Conservation (phyloP, 2,329 filamentous ascomycete genomes). For the Fusarium compactum region DNA sequence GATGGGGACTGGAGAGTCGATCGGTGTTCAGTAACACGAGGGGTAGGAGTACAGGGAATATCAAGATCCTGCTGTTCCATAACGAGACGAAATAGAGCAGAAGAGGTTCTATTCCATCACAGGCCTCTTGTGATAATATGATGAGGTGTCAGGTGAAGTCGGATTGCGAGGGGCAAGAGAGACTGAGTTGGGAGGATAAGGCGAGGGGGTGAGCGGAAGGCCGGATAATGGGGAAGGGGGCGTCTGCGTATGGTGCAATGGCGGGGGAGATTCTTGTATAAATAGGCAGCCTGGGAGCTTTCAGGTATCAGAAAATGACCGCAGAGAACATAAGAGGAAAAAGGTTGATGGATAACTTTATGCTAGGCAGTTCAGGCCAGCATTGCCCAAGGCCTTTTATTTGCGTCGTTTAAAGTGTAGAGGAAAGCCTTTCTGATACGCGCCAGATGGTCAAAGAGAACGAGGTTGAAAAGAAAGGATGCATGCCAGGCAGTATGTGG, state of each 20-base stretch:
- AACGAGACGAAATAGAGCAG: slow-evolving; percentile 56
- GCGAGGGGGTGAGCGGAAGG: slow-evolving; percentile 47
- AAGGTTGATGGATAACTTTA: background rate
- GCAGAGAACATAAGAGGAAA: background rate
- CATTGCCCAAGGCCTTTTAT: background rate
- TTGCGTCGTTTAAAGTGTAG: background rate
- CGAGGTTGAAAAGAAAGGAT: slow-evolving; percentile 7
- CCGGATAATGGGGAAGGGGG: slow-evolving; percentile 44
- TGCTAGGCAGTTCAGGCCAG: background rate
- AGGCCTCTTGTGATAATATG: slow-evolving; percentile 41
- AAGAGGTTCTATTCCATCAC: slow-evolving; percentile 45
- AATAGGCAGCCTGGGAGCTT: background rate
- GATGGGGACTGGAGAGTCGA: slow-evolving; percentile 40
- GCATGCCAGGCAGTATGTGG: slow-evolving; percentile 16
- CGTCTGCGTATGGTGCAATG: slow-evolving; percentile 35
- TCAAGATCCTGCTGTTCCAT: slow-evolving; percentile 63
- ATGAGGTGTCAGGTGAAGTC: slow-evolving; percentile 40
- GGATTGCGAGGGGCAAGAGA: slow-evolving; percentile 44
- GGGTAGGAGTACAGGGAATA: slow-evolving; percentile 46
- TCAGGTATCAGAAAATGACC: background rate
- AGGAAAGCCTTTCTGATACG: background rate
- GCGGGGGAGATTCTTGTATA: slow-evolving; percentile 25
- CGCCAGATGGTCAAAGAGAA: background rate
- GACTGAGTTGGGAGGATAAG: slow-evolving; percentile 34
- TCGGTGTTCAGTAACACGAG: slow-evolving; percentile 50